Conservation (phyloP, 2,329 filamentous ascomycete species). For the Lasiodiplodia theobromae region DNA sequence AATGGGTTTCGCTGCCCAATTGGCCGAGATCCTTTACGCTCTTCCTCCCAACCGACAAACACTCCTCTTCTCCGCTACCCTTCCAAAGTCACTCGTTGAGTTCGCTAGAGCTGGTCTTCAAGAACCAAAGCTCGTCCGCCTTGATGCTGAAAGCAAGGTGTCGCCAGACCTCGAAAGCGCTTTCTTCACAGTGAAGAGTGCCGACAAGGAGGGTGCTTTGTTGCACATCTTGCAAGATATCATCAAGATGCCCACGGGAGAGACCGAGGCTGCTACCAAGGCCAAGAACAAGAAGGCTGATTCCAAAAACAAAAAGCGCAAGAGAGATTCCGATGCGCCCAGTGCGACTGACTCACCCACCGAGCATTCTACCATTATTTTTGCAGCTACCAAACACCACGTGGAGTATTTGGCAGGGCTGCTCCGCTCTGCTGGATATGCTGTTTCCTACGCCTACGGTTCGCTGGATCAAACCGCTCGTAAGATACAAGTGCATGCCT, state of each 20-base stretch:
- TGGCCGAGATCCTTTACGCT: slow-evolving; percentile 91
- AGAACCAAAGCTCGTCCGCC: slow-evolving; percentile 85
- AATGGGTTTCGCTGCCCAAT: slow-evolving; percentile 95
- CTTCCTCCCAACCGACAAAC: slow-evolving; percentile 87
- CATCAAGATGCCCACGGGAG: slow-evolving; percentile 84
- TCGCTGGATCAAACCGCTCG: slow-evolving; percentile 93
- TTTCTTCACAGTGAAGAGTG: slow-evolving; percentile 91
- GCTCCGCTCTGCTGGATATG: slow-evolving; percentile 82
- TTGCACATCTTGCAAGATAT: slow-evolving; percentile 89
- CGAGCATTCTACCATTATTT: slow-evolving; percentile 91
- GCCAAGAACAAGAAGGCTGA: slow-evolving; percentile 53
- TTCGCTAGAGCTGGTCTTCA: slow-evolving; percentile 93
- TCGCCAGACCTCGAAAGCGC: slow-evolving; percentile 95
- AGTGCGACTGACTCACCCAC: slow-evolving; percentile 75
- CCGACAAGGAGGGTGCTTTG: slow-evolving; percentile 91
- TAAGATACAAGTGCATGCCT: slow-evolving; percentile 89
- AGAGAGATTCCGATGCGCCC: slow-evolving; percentile 62
- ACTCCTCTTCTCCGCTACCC: slow-evolving; percentile 90
- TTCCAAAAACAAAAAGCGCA: slow-evolving; percentile 81
- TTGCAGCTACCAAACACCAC: slow-evolving; percentile 94
- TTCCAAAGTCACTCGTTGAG: slow-evolving; percentile 93
- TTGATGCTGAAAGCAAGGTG: slow-evolving; percentile 95
- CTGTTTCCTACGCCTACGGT: slow-evolving; percentile 93
- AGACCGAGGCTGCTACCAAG: slow-evolving; percentile 60
- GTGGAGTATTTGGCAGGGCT: slow-evolving; percentile 89